A percentile compares a stretch with the other conserved stretches of the same genome.
phyloP scores from a whole-genome alignment of 2,329 filamentous ascomycete genomes.

The Neoarthrinium moseri region DNA sequence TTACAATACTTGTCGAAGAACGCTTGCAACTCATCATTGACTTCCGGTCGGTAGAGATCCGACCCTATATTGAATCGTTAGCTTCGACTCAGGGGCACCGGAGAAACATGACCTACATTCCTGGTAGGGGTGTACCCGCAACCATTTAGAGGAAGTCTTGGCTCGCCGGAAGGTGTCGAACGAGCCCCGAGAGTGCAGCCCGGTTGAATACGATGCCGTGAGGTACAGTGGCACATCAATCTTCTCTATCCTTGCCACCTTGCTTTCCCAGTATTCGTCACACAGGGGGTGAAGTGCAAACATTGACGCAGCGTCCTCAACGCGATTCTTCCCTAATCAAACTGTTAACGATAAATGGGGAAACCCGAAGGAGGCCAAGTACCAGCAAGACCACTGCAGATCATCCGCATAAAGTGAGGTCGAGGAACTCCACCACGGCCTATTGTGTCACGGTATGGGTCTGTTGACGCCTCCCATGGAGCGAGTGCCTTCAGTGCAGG shows the following conservation, averaged over 20 bases:
- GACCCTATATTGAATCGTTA: neutral
- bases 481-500: slow-evolving; percentile 1
- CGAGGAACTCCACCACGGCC: neutral
- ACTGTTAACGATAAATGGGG: neutral
- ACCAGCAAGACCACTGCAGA: neutral
- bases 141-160: neutral
- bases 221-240: slow-evolving; percentile 5
- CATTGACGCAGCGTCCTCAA: neutral
- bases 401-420: slow-evolving; percentile 1
- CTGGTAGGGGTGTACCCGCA: slow-evolving; percentile 5
- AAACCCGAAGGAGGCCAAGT: no score
- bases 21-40: slow-evolving; percentile 19
- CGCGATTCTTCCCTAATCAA: neutral
- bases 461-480: neutral
- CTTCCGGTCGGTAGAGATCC: slow-evolving; percentile 21
- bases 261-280: slow-evolving; percentile 6
- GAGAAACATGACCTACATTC: neutral
- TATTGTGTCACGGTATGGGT: neutral
- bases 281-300: neutral
- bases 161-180: slow-evolving; percentile 5
- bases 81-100: neutral
- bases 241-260: neutral
- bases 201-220: slow-evolving; percentile 3
- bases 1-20: slow-evolving; percentile 20
- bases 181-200: slow-evolving; percentile 1